These are phyloP conservation scores for Pythium dissotocum DNA, from an alignment of 352 stramenopile genomes.

Conservation along the genomic window DNA sequence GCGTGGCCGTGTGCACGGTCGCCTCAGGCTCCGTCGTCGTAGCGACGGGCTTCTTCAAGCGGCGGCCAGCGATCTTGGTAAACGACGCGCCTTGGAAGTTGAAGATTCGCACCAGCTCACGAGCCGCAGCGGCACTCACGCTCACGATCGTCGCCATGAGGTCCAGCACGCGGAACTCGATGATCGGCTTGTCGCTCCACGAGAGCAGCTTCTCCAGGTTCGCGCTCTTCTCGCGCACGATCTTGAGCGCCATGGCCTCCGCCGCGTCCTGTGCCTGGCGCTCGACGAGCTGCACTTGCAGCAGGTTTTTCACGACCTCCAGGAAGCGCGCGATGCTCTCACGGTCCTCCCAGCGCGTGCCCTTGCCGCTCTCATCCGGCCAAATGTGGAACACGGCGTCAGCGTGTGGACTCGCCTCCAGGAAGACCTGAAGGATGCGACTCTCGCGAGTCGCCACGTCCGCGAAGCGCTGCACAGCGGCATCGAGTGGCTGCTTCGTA, in stretches of 20 bases:
- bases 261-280: slow-evolving; percentile 31
- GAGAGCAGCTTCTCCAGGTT: slow-evolving; percentile 71
- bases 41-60: slow-evolving; percentile 55
- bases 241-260: slow-evolving; percentile 60
- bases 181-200: slow-evolving; percentile 85
- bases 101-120: slow-evolving; percentile 79
- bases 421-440: slow-evolving; percentile 33
- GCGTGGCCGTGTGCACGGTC: slow-evolving; percentile 15
- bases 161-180: slow-evolving; percentile 72
- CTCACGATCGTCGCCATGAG: slow-evolving; percentile 49
- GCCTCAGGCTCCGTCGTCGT: slow-evolving; percentile 1
- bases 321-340: slow-evolving; percentile 74
- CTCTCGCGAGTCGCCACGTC: slow-evolving; percentile 10
- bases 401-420: slow-evolving; percentile 53
- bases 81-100: slow-evolving; percentile 75
- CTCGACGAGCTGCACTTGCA: slow-evolving; percentile 35
- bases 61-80: slow-evolving; percentile 51
- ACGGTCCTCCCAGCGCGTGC: slow-evolving; percentile 59
- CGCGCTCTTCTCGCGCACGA: slow-evolving; percentile 69
- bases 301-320: slow-evolving; percentile 48
- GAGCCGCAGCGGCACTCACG: slow-evolving; percentile 42
- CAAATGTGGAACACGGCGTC: slow-evolving; percentile 67
- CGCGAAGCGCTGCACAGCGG: slow-evolving; percentile 43
- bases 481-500: slow-evolving; percentile 59
- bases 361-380: slow-evolving; percentile 51